Base-by-base conservation (phyloP, 176 grass and related monocot species). In the Chrysopogon serrulatus region DNA sequence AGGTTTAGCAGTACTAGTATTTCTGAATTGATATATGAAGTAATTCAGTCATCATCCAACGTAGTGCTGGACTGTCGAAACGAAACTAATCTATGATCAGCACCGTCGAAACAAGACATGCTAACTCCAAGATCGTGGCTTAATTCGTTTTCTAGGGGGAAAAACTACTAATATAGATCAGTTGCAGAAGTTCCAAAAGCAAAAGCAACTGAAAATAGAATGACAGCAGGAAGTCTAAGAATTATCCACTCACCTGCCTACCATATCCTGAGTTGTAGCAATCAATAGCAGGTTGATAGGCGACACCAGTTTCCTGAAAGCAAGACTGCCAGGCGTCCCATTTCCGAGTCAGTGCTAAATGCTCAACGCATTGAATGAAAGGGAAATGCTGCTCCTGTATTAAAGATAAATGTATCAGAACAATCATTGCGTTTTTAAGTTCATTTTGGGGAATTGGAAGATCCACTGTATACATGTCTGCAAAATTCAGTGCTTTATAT, bases 231-330 rank as follows among this genome's bases (percentile, higher is more conserved):
- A 65, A 74, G 49, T 6, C 2, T 28, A 56, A 28, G 18, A 70
- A 59, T 5, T 32, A 35, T 54, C 60, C 49, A 81, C 14, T 32
- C 34, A 98, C 96, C 90, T 93, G 73, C 31, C 19, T 73, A 12
- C 89, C 89, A n/a, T 86, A 84, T 64, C 91, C 96, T 65, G 85
- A 88, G 68, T 90, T 91, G 43, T 93, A 93, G 83, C 96, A 98
- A 81, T 93, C 87, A 18, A 90, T 10, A 35, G 95, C 70, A 73
- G 89, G 43, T 72, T 90, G 79, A 68, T 89, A 88, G 51, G 62
- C 23, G 49, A 92, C 26, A 19, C 89, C 85, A 68, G 85, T 88
- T 79, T 87, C 63, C 49, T 93, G 93, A 36, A 95, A 95, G 85
- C 96, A 95, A 69, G 87, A 93, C 80, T 92, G 79, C 96, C 96